Evolutionary conservation across 768 basidiomycete genomes (phyloP), one percentile per base, ranked within the genome.

Genomic region (Boletus vinaceobasis): DNA sequence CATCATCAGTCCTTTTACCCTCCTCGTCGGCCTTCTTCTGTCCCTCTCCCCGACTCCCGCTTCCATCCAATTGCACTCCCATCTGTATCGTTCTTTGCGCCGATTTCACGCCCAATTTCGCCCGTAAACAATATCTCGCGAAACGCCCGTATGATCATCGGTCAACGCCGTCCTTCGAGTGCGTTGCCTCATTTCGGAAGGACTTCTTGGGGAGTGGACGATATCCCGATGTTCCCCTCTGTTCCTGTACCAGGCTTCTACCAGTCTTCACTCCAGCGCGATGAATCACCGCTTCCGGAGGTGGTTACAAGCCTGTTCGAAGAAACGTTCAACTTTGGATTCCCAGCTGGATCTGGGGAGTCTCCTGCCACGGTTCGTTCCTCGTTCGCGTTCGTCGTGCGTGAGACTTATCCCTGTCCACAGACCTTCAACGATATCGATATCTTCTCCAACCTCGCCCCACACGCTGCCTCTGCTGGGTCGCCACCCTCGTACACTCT

Each of bases 1-100:
- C 58, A 58, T 11, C 58, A 55, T 7, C 60, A 57, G 4, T 56
- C 60, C 0, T 52, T 71, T 32, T 76, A 74, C 60, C 70, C 70
- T 10, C 77, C 74, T 15, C 81, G 85, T 51, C 78, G 85, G 1
- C 76, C 84, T 2, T 87, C 85, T 0, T 85, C 84, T 0, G 85
- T 85, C 0, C 86, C 85, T 1, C 78, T 85, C 10, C 81, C 80
- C 4, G 77, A 77, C 50, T 63, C 69, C 40, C 63, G 64, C 6
- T 68, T 65, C 55, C 64, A 70, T 52, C 70, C 71, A 3, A 81
- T 82, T 42, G 64, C 77, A 0, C 60, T 83, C 14, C 79, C 82
- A 0, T 65, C 73, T 0, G 51, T 76, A 1, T 72, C 80, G 0
- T 77, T 77, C 68, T 73, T 80, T 56, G 53, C 73, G 0, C 36